phyloP scores from a whole-genome alignment of 2,329 filamentous ascomycete species.

The Massarina eburnea region DNA sequence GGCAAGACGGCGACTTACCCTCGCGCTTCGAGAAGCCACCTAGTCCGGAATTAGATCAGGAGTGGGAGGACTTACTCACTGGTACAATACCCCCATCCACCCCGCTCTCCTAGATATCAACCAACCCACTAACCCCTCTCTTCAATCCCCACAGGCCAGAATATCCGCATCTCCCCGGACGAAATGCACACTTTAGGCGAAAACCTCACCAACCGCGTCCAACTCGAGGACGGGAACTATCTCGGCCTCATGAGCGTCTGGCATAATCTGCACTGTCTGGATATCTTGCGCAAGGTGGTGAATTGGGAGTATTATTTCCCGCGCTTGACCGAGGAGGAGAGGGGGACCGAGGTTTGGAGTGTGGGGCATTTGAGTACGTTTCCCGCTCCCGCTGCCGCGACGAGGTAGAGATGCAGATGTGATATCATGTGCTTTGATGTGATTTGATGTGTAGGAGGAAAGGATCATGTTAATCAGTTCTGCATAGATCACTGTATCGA shows the following conservation, averaged over 20 bases:
- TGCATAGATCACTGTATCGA: slow-evolving; percentile 6
- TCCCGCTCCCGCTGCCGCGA: background rate
- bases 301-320: slow-evolving; percentile 3
- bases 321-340: background rate
- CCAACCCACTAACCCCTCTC: background rate
- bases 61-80: slow-evolving; percentile 4
- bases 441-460: too few species aligned
- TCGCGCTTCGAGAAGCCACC: slow-evolving; percentile 2
- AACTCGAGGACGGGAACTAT: slow-evolving; percentile 3
- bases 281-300: slow-evolving; percentile 2
- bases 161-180: slow-evolving; percentile 2
- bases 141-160: slow-evolving; percentile 1
- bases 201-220: background rate
- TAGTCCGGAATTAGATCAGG: slow-evolving; percentile 1
- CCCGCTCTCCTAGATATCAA: background rate
- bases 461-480: too few species aligned
- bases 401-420: background rate
- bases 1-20: slow-evolving; percentile 7
- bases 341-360: slow-evolving; percentile 1
- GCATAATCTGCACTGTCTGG: slow-evolving; percentile 6
- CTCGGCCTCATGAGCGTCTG: slow-evolving; percentile 5
- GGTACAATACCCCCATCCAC: too few species aligned
- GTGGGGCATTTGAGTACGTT: slow-evolving; percentile 3
- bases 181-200: slow-evolving; percentile 4
- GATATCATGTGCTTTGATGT: background rate